These are phyloP conservation scores for Yarrowia sp. DNA, from an alignment of 805 yeast species.

Conservation along the genomic window DNA sequence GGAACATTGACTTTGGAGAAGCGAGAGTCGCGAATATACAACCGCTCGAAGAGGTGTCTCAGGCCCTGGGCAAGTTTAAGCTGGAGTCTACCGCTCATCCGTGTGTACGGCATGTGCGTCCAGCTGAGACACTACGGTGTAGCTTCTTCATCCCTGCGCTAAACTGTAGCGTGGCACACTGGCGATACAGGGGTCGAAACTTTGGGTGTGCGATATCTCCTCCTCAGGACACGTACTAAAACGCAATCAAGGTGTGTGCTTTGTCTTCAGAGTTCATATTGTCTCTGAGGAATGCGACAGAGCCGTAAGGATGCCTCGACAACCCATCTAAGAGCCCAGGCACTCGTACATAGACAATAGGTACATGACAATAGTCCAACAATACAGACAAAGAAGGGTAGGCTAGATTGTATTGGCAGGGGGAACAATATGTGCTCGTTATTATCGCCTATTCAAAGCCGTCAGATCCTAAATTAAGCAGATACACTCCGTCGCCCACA, in stretches of 20 bases:
- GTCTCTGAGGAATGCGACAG: slow-evolving; percentile 1
- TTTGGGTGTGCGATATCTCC: not conserved
- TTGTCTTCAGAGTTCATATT: slow-evolving; percentile 2
- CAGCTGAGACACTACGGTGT: not conserved
- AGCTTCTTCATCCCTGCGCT: slow-evolving; percentile 11
- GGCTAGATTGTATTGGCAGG: too few species aligned
- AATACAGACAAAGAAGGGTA: too few species aligned
- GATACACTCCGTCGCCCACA: not conserved
- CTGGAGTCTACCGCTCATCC: too few species aligned
- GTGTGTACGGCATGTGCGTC: not conserved
- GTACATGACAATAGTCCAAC: too few species aligned
- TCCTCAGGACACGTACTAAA: not conserved
- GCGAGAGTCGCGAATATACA: not conserved
- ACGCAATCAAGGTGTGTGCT: slow-evolving; percentile 5
- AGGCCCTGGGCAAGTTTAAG: slow-evolving; percentile 14
- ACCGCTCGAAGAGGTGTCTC: not conserved
- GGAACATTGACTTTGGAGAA: not conserved
- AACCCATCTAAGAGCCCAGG: too few species aligned
- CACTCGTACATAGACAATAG: too few species aligned
- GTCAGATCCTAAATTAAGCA: not conserved
- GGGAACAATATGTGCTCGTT: too few species aligned
- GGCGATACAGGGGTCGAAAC: slow-evolving; percentile 22
- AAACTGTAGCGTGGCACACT: slow-evolving; percentile 4
- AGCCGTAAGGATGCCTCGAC: not conserved
- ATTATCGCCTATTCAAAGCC: not conserved